phyloP scores from a whole-genome alignment of 179 eudicot species.

The Dionaea muscipula region DNA sequence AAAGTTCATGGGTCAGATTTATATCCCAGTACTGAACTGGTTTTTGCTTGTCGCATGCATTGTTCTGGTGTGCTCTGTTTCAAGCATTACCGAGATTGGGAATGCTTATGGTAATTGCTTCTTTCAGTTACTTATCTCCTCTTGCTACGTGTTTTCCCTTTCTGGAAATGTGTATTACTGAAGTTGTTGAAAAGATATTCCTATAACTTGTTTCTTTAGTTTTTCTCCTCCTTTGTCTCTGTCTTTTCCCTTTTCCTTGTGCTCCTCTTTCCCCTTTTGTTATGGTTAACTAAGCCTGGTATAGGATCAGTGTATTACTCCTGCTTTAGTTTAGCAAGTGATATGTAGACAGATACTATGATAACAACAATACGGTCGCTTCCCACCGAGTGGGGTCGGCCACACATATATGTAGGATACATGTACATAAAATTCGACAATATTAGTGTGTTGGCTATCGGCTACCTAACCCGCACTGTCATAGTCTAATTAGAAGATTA shows the following conservation, averaged over 20 bases:
- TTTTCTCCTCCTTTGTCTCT: background rate
- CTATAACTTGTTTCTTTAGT: background rate
- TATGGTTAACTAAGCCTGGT: too few species aligned
- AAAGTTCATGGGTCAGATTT: constrained; percentile 95
- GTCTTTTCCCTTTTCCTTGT: background rate
- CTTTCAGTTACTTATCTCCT: background rate
- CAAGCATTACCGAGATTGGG: constrained; percentile 75
- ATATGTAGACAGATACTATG: too few species aligned
- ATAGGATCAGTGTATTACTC: too few species aligned
- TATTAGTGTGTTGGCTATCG: too few species aligned
- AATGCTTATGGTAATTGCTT: constrained; percentile 78
- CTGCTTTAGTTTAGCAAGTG: too few species aligned
- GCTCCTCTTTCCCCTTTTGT: background rate
- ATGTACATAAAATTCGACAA: too few species aligned
- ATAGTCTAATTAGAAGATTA: too few species aligned
- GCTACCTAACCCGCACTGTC: too few species aligned
- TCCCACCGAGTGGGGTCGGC: too few species aligned
- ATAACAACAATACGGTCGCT: too few species aligned
- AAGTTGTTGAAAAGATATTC: background rate
- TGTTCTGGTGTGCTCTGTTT: constrained; percentile 66
- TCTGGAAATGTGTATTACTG: background rate
- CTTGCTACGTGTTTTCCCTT: background rate
- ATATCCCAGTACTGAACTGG: constrained; percentile 97
- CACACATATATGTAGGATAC: too few species aligned
- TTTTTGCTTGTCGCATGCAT: constrained; percentile 67